phyloP scores from a whole-genome alignment of 1,284 basidiomycete species.

The Cryptococcus floricola region DNA sequence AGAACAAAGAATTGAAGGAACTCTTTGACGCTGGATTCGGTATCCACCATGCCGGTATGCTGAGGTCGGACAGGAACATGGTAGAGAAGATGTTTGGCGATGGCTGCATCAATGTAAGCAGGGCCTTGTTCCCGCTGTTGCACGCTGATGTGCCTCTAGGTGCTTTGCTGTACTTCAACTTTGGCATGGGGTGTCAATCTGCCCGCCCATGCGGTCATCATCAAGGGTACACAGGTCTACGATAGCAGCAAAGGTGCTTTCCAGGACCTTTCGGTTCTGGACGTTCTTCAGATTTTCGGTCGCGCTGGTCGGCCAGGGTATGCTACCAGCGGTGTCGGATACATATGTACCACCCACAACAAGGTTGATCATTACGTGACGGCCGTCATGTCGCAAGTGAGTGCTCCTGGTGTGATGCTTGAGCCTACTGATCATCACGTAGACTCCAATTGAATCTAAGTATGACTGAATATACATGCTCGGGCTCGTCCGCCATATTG shows the following conservation, averaged over 20 bases:
- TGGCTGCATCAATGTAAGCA: slow-evolving; percentile 76
- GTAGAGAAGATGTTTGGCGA: slow-evolving; percentile 94
- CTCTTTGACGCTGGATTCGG: slow-evolving; percentile 91
- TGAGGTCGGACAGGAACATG: slow-evolving; percentile 88
- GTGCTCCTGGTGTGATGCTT: slow-evolving; percentile 13
- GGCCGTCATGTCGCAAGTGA: slow-evolving; percentile 78
- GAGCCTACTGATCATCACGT: slow-evolving; percentile 10
- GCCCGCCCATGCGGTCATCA: slow-evolving; percentile 95
- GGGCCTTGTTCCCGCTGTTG: neutral
- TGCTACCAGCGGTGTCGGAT: slow-evolving; percentile 93
- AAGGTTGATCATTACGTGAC: slow-evolving; percentile 91
- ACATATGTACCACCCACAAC: slow-evolving; percentile 91
- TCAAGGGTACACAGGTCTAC: slow-evolving; percentile 98
- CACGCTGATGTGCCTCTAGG: slow-evolving; percentile 54
- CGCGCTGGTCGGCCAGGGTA: slow-evolving; percentile 95
- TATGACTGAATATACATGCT: slow-evolving; percentile 46
- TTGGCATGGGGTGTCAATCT: slow-evolving; percentile 99
- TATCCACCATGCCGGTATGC: slow-evolving; percentile 99
- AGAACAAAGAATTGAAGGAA: slow-evolving; percentile 94
- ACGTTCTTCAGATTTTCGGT: slow-evolving; percentile 85
- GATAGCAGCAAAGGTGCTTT: slow-evolving; percentile 84
- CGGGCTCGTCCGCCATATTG: neutral
- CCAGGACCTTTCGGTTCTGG: slow-evolving; percentile 88
- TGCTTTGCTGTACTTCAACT: slow-evolving; percentile 96
- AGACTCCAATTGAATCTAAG: slow-evolving; percentile 97